These are phyloP conservation scores for Russula abietina DNA, from an alignment of 768 basidiomycete species.

Conservation along the genomic window DNA sequence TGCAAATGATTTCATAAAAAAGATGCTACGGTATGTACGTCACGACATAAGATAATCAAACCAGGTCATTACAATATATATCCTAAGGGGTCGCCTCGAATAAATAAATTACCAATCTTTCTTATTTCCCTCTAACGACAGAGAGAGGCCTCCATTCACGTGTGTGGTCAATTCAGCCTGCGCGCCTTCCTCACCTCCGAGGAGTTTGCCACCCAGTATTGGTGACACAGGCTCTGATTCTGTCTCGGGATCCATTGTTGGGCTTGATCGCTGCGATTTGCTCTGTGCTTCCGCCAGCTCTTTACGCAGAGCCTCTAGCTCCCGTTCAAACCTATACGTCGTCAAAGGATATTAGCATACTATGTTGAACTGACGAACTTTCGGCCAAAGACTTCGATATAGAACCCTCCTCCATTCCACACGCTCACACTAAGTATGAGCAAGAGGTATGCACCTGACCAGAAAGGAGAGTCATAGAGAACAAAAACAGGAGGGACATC, in stretches of 20 bases:
- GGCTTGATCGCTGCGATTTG: slow-evolving; percentile 20
- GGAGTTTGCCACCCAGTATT: slow-evolving; percentile 1
- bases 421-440: slow-evolving; percentile 79
- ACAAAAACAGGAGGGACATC: slow-evolving; percentile 81
- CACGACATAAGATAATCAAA: background rate
- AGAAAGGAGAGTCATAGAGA: slow-evolving; percentile 72
- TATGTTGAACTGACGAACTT: slow-evolving; percentile 53
- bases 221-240: slow-evolving; percentile 25
- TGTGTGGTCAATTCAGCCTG: background rate
- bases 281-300: slow-evolving; percentile 67
- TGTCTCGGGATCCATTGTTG: slow-evolving; percentile 12
- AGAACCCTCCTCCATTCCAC: slow-evolving; percentile 96
- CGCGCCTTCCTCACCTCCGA: slow-evolving; percentile 1
- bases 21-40: background rate
- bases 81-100: background rate
- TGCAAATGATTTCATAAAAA: slow-evolving; percentile 3
- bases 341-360: slow-evolving; percentile 1
- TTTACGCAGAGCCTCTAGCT: slow-evolving; percentile 83
- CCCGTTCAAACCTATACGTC: slow-evolving; percentile 76
- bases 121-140: background rate
- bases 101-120: slow-evolving; percentile 11
- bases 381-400: slow-evolving; percentile 94
- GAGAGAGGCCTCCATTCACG: background rate
- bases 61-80: background rate
- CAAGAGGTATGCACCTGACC: slow-evolving; percentile 74